These are phyloP conservation scores for Escovopsis sp. DNA, from an alignment of 2,329 filamentous ascomycete genomes.

Conservation along the genomic window DNA sequence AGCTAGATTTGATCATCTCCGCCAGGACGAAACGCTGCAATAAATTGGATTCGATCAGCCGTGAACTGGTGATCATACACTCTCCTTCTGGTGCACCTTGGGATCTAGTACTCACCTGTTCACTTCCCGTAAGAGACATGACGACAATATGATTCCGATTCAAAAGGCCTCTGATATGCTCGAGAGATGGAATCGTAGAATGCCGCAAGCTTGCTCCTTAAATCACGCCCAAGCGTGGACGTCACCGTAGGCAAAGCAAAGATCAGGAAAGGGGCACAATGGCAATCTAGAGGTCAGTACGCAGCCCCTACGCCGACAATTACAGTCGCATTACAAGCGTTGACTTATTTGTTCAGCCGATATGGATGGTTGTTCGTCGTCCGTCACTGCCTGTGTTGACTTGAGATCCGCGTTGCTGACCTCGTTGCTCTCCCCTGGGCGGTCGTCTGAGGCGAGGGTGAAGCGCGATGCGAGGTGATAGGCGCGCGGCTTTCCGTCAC, in stretches of 20 bases:
- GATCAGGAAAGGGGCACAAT: not conserved
- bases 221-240: constrained; percentile 3
- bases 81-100: not conserved
- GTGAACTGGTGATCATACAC: not conserved
- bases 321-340: not conserved
- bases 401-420: not conserved
- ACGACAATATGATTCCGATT: not conserved
- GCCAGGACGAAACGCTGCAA: constrained; percentile 39
- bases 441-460: not conserved
- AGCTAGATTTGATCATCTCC: constrained; percentile 43
- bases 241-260: not conserved
- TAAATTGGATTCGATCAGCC: not conserved
- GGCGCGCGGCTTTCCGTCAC: constrained; percentile 4
- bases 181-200: constrained; percentile 1
- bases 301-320: not conserved
- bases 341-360: not conserved
- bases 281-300: not conserved
- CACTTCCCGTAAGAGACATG: constrained; percentile 4
- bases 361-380: not conserved
- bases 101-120: constrained; percentile 5
- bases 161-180: not conserved
- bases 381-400: not conserved
- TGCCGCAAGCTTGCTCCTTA: not conserved
- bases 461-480: constrained; percentile 3
- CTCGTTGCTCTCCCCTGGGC: not conserved